Base-by-base conservation (phyloP, 2,329 filamentous ascomycete genomes). In the Ascocoryne sarcoides region DNA sequence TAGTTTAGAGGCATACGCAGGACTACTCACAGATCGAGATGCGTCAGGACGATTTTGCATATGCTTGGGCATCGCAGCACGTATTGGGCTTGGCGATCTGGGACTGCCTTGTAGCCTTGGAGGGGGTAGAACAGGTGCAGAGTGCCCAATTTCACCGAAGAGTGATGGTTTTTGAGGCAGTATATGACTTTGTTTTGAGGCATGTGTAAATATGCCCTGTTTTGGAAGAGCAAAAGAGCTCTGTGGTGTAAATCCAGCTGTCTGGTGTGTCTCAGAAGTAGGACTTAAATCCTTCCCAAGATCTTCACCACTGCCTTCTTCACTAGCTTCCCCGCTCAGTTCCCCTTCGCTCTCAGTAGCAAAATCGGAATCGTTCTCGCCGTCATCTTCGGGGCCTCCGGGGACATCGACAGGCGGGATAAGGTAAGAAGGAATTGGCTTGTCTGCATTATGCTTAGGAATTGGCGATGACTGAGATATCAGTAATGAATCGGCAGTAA, bases 71-170 rank as follows among this genome's bases (percentile, higher is more conserved):
- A 77, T 62, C 30, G 74, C 69, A 38, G 69, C 66, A 23, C 82
- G 75, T 18, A 84, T 64, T 1, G 84, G 83, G 48, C 83, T 88
- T 1, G 84, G 82, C 8, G 83, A 86, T 26, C 82, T 75, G 34
- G 82, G 80, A 48, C 75, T 80, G n/a, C 67, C 65, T 40, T 59
- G 59, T 15, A 64, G 65, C 23, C 60, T 68, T 17, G 73, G 66
- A 23, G 63, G 60, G 33, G 72, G 74, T 8, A 75, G 65, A 40
- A 84, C 73, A 17, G 71, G 47, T 0, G 75, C 73, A 14, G 66
- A 67, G 30, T 65, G 68, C 29, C 61, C 61, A 29, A 76, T 56
- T 42, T 78, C 72, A 7, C 73, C 75, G 58, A 79, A 80, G 4
- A 78, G 58, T 12, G 63, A 45, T 32, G 56, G 61, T 35, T 69